Evolutionary conservation across 192 early-diverging fungal genomes (phyloP).

Genomic region (Coemansia asiatica): DNA sequence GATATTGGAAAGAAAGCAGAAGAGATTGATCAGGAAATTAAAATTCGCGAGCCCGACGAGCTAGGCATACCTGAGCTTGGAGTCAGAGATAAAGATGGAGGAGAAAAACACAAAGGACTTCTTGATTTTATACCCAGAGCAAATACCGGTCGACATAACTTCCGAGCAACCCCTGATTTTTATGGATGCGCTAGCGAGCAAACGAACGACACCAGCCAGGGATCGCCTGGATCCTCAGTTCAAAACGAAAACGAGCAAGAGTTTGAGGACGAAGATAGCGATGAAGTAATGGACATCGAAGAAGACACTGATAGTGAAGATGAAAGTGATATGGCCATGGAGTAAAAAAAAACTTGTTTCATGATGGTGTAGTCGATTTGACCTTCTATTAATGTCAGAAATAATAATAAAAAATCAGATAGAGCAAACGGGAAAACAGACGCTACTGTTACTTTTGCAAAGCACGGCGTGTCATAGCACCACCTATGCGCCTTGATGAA

Average conservation of each 20-base stretch:
- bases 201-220: neutral
- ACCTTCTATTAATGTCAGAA: neutral
- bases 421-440: neutral
- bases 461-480: slow-evolving; percentile 29
- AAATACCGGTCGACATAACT: neutral
- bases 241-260: slow-evolving; percentile 2
- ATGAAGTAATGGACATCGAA: slow-evolving; percentile 55
- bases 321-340: slow-evolving; percentile 50
- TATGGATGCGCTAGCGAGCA: neutral
- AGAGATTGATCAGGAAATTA: neutral
- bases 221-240: neutral
- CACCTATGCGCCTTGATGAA: slow-evolving; percentile 20
- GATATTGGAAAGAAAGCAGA: slow-evolving; percentile 16
- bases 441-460: slow-evolving; percentile 21
- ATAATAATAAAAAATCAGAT: neutral
- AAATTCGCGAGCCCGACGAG: slow-evolving; percentile 5
- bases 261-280: slow-evolving; percentile 31
- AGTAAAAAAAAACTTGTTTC: slow-evolving; percentile 10
- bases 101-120: too few species aligned
- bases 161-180: neutral
- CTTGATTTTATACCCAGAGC: slow-evolving; percentile 8
- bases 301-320: slow-evolving; percentile 34
- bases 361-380: too few species aligned
- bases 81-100: neutral
- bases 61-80: slow-evolving; percentile 3